These are phyloP conservation scores for Chlamydomonas incerta DNA, from an alignment of 139 green algal genomes.

Conservation along the genomic window DNA sequence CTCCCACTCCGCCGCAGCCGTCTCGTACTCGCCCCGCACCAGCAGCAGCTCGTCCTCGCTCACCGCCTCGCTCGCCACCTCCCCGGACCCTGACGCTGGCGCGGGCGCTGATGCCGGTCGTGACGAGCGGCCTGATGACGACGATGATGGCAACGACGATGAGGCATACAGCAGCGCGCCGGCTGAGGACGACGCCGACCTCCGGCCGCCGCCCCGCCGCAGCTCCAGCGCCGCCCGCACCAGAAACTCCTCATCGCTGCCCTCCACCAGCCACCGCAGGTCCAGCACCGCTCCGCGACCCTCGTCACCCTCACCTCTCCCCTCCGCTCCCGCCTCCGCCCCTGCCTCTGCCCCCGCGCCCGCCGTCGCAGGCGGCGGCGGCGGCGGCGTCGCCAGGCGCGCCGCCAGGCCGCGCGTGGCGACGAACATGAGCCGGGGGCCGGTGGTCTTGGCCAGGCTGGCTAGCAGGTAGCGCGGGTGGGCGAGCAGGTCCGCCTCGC, in stretches of 20 bases:
- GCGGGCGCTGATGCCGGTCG: too few species aligned
- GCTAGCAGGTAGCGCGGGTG: constrained; percentile 13
- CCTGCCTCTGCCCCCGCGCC: neutral
- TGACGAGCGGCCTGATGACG: neutral
- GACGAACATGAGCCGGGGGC: neutral
- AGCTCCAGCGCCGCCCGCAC: neutral
- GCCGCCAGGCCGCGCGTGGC: neutral
- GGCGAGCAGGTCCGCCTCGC: neutral
- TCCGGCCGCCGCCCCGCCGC: neutral
- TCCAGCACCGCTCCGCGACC: neutral
- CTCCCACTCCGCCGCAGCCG: constrained; percentile 6
- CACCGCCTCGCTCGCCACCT: neutral
- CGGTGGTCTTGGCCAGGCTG: neutral
- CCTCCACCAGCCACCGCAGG: constrained; percentile 7
- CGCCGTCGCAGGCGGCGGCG: neutral
- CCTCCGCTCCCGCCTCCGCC: neutral
- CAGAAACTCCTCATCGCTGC: constrained; percentile 22
- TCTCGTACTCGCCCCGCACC: constrained; percentile 21
- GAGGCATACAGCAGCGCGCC: too few species aligned
- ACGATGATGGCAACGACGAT: too few species aligned
- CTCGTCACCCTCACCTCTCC: too few species aligned
- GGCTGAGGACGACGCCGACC: neutral
- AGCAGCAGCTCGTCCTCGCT: constrained; percentile 1
- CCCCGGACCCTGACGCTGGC: neutral
- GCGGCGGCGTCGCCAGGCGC: neutral